Conservation (phyloP, 257 asterid species). For the Nicotiana otophora region DNA sequence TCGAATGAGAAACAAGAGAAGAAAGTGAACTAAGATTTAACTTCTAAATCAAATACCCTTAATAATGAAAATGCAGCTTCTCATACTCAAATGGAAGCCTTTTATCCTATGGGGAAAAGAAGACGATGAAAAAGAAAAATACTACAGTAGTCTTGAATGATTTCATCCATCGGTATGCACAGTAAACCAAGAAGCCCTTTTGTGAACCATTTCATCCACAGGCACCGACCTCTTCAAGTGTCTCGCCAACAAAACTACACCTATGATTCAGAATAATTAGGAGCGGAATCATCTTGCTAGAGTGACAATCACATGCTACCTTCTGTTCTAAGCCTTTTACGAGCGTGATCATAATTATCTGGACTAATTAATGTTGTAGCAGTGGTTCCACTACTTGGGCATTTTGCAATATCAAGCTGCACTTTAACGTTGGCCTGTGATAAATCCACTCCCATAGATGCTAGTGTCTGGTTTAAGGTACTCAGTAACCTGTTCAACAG, state of each 20-base stretch:
- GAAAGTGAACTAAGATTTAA: not conserved
- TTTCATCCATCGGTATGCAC: not conserved
- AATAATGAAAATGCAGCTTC: constrained; percentile 36
- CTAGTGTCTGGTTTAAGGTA: constrained; percentile 43
- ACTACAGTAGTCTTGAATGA: not conserved
- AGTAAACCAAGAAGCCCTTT: not conserved
- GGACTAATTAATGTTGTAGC: constrained; percentile 6
- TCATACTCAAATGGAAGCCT: constrained; percentile 40
- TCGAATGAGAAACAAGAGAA: not conserved
- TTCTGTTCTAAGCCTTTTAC: constrained; percentile 42
- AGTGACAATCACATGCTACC: constrained; percentile 15
- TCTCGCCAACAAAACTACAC: not conserved
- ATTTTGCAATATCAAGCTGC: constrained; percentile 55
- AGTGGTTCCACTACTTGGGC: constrained; percentile 21
- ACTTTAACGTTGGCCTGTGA: constrained; percentile 52
- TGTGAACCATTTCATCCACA: not conserved
- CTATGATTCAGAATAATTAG: not conserved
- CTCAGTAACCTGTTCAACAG: constrained; percentile 37
- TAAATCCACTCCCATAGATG: constrained; percentile 60
- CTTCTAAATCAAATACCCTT: not conserved
- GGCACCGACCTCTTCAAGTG: not conserved
- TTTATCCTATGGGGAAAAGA: constrained; percentile 5
- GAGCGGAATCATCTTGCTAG: not conserved
- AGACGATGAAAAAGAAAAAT: not conserved
- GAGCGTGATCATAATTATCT: constrained; percentile 28